A percentile compares a stretch with the other conserved stretches of the same genome.
These are phyloP conservation scores for Colletotrichum shisoi DNA, from an alignment of 2,329 filamentous ascomycete species.

Conservation along the genomic window DNA sequence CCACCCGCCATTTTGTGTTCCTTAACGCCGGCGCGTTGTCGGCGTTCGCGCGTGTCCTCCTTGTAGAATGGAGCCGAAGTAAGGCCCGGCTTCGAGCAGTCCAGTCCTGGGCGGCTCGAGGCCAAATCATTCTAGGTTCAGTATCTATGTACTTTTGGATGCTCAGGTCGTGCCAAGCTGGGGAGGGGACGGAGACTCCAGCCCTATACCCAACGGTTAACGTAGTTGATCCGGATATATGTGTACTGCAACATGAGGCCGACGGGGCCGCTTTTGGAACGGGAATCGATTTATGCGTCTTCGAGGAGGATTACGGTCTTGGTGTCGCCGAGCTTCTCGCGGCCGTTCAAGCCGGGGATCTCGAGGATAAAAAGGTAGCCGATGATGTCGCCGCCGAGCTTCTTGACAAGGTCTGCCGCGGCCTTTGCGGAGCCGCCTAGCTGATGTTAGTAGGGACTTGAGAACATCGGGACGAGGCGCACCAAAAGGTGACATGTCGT, in stretches of 20 bases:
- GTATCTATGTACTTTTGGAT: conserved; percentile 12
- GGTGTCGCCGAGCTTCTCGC: conserved; percentile 80
- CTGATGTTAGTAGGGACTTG: conserved; percentile 19
- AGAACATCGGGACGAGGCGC: conserved; percentile 36
- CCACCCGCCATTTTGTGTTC: conserved; percentile 31
- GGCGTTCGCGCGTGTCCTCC: conserved; percentile 13
- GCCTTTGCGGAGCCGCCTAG: conserved; percentile 89
- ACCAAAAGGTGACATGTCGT: conserved; percentile 1
- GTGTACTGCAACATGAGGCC: neutral
- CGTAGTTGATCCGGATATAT: neutral
- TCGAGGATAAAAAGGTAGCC: conserved; percentile 97
- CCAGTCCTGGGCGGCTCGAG: neutral
- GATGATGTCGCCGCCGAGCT: conserved; percentile 84
- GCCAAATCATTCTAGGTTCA: neutral
- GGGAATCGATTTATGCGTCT: conserved; percentile 48
- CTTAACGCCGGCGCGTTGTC: conserved; percentile 33
- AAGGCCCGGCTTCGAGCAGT: conserved; percentile 8
- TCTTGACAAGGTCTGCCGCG: conserved; percentile 83
- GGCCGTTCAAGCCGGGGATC: conserved; percentile 89
- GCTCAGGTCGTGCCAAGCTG: neutral
- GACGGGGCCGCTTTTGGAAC: neutral
- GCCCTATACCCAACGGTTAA: neutral
- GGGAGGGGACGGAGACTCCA: neutral
- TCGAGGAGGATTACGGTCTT: conserved; percentile 85
- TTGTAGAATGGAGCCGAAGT: conserved; percentile 21